Percentiles rank a stretch among this genome's conserved stretches.
phyloP scores from a whole-genome alignment of 352 stramenopile genomes.

The Hyaloperonospora arabidopsidis region DNA sequence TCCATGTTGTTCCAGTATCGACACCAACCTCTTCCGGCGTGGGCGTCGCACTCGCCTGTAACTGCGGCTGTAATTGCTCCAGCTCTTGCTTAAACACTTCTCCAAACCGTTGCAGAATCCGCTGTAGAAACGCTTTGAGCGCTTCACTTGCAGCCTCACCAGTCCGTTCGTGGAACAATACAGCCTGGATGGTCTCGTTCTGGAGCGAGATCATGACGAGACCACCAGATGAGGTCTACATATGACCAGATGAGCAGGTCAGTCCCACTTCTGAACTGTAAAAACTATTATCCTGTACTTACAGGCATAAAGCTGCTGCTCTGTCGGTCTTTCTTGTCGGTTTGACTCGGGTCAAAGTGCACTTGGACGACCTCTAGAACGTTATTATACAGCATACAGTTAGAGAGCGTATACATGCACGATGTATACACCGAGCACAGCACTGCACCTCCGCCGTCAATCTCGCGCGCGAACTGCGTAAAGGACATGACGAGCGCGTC shows the following conservation, averaged over 20 bases:
- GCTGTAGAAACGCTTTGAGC: slow-evolving; percentile 54
- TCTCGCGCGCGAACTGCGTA: slow-evolving; percentile 78
- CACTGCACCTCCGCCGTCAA: slow-evolving; percentile 62
- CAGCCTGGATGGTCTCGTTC: slow-evolving; percentile 48
- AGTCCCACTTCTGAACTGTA: not conserved
- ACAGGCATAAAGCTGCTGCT: slow-evolving; percentile 24
- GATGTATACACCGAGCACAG: slow-evolving; percentile 1
- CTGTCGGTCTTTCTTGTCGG: slow-evolving; percentile 24
- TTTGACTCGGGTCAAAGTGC: slow-evolving; percentile 47
- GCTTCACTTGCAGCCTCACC: slow-evolving; percentile 35
- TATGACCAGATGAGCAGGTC: not conserved
- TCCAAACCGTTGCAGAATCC: slow-evolving; percentile 42
- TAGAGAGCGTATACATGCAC: slow-evolving; percentile 17
- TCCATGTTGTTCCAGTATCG: not conserved
- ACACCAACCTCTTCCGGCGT: slow-evolving; percentile 26
- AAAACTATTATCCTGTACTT: not conserved
- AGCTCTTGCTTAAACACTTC: slow-evolving; percentile 40
- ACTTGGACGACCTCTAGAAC: slow-evolving; percentile 55
- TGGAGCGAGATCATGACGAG: slow-evolving; percentile 75
- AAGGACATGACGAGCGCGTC: slow-evolving; percentile 78
- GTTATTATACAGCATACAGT: slow-evolving; percentile 14
- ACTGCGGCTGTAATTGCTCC: slow-evolving; percentile 33
- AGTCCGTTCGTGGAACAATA: slow-evolving; percentile 74
- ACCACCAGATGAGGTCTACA: slow-evolving; percentile 31
- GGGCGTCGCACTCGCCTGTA: slow-evolving; percentile 36